A percentile compares a stretch with the other conserved stretches of the same genome.
These are phyloP conservation scores for Penicillium daleae DNA, from an alignment of 495 filamentous ascomycete genomes.

Conservation along the genomic window DNA sequence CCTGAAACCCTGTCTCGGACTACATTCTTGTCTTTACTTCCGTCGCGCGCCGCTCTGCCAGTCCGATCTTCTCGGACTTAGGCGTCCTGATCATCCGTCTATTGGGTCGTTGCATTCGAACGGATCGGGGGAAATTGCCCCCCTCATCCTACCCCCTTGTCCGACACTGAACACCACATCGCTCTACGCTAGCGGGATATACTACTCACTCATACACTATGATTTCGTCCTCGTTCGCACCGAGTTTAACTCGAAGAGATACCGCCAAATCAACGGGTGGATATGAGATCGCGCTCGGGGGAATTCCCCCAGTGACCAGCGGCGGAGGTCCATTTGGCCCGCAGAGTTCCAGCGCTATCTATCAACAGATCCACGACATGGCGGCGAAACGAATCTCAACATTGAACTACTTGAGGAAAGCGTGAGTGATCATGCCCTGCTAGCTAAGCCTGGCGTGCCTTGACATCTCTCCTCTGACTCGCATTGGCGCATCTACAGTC, in stretches of 20 bases:
- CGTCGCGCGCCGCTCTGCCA: neutral
- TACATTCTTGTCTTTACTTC: neutral
- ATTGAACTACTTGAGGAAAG: conserved; percentile 87
- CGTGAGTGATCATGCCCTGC: conserved; percentile 57
- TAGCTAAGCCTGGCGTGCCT: neutral
- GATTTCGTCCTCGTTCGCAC: conserved; percentile 44
- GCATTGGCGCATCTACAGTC: conserved; percentile 51
- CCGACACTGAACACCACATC: conserved; percentile 13
- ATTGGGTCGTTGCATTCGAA: neutral
- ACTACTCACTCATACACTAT: conserved; percentile 23
- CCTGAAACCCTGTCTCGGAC: conserved; percentile 1
- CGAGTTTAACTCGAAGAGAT: conserved; percentile 42
- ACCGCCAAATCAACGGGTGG: conserved; percentile 41
- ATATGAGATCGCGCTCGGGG: conserved; percentile 32
- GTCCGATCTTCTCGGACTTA: neutral
- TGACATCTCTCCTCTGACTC: conserved; percentile 3
- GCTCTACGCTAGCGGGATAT: conserved; percentile 1
- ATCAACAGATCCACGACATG: conserved; percentile 87
- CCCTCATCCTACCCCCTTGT: conserved; percentile 7
- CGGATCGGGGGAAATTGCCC: neutral
- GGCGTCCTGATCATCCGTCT: neutral
- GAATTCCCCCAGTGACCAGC: conserved; percentile 35
- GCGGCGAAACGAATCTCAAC: conserved; percentile 95
- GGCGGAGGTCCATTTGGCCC: conserved; percentile 50
- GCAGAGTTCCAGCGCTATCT: conserved; percentile 67